These are phyloP conservation scores for Naumovozyma dairenensis DNA, from an alignment of 805 yeast genomes.

Conservation along the genomic window DNA sequence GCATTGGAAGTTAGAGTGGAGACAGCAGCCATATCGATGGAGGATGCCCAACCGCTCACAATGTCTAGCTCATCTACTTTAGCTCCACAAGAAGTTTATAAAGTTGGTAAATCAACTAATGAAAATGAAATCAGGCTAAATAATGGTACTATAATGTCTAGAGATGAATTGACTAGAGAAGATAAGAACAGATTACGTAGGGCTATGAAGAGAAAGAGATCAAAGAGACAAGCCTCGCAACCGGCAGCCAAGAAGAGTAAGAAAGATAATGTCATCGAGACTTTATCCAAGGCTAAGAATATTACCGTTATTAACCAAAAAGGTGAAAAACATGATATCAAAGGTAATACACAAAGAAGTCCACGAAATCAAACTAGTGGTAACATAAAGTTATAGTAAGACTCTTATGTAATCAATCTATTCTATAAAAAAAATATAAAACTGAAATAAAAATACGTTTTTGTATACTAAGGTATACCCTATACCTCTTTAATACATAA, in stretches of 20 bases:
- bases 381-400: conserved; percentile 1
- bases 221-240: conserved; percentile 36
- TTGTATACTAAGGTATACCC: not conserved
- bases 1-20: conserved; percentile 74
- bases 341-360: conserved; percentile 47
- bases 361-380: conserved; percentile 10
- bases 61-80: conserved; percentile 61
- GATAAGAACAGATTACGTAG: conserved; percentile 83
- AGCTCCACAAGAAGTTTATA: conserved; percentile 93
- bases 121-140: conserved; percentile 58
- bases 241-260: conserved; percentile 39
- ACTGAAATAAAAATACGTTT: not conserved
- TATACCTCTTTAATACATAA: too few species aligned
- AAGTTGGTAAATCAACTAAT: conserved; percentile 36
- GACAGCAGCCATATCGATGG: conserved; percentile 77
- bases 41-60: conserved; percentile 90
- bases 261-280: conserved; percentile 55
- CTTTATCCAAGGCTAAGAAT: conserved; percentile 63
- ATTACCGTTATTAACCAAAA: conserved; percentile 67
- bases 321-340: conserved; percentile 66
- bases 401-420: not conserved
- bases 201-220: conserved; percentile 72
- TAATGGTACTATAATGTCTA: conserved; percentile 72
- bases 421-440: too few species aligned
- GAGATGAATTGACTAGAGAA: conserved; percentile 71